These are phyloP conservation scores for Diplosphaera chodatii DNA, from an alignment of 139 green algal genomes.

Conservation along the genomic window DNA sequence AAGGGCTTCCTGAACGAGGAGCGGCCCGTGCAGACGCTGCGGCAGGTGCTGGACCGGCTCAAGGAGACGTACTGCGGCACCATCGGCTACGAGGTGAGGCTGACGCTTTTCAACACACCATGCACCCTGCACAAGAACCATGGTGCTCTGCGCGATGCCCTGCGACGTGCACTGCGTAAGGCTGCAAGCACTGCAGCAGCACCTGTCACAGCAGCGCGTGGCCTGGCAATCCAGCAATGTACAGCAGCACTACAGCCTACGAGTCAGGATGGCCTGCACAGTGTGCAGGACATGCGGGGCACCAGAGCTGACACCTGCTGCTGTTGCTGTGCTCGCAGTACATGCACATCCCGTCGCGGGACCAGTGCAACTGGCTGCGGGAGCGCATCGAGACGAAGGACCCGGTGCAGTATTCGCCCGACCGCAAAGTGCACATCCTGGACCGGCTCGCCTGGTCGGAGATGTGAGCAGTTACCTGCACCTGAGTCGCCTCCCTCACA, in stretches of 20 bases:
- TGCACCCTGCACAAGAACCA: neutral
- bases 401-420: conserved; percentile 24
- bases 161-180: too few relatives aligned
- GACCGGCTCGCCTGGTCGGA: conserved; percentile 91
- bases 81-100: conserved; percentile 79
- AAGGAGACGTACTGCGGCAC: conserved; percentile 84
- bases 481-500: too few relatives aligned
- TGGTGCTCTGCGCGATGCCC: too few relatives aligned
- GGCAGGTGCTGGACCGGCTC: conserved; percentile 81
- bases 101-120: neutral
- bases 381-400: conserved; percentile 71
- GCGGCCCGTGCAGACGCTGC: conserved; percentile 72
- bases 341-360: conserved; percentile 95
- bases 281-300: too few relatives aligned
- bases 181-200: too few relatives aligned
- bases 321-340: too few relatives aligned
- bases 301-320: too few relatives aligned
- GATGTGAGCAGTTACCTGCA: conserved; percentile 23
- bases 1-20: conserved; percentile 86
- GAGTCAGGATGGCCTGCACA: too few relatives aligned
- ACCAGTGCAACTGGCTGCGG: conserved; percentile 95
- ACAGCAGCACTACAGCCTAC: too few relatives aligned
- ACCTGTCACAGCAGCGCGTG: too few relatives aligned
- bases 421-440: conserved; percentile 80
- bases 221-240: too few relatives aligned